phyloP scores from a whole-genome alignment of 495 filamentous ascomycete species.

The Articulospora tetracladia region DNA sequence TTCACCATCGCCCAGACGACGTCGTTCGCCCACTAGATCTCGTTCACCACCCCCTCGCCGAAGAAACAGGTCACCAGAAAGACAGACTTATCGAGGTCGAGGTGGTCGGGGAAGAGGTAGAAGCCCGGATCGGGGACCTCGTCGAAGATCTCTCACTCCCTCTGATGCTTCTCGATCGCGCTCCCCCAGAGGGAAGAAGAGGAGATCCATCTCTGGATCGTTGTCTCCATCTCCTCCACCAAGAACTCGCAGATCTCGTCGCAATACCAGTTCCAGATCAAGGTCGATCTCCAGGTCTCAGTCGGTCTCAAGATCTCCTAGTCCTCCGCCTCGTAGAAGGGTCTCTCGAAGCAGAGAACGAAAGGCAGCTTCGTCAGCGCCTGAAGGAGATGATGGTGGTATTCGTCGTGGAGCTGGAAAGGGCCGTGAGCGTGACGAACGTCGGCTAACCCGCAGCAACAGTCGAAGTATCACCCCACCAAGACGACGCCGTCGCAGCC shows the following conservation, averaged over 20 bases:
- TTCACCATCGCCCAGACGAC: slow-evolving; percentile 39
- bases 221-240: slow-evolving; percentile 25
- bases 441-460: slow-evolving; percentile 30
- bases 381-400: slow-evolving; percentile 11
- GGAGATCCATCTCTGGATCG: slow-evolving; percentile 21
- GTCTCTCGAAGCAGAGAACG: slow-evolving; percentile 15
- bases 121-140: slow-evolving; percentile 17
- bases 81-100: slow-evolving; percentile 27
- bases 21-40: slow-evolving; percentile 35
- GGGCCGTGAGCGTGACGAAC: slow-evolving; percentile 23
- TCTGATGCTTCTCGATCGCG: slow-evolving; percentile 14
- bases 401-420: slow-evolving; percentile 12
- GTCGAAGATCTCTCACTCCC: slow-evolving; percentile 19
- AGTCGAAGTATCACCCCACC: slow-evolving; percentile 28
- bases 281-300: slow-evolving; percentile 23
- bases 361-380: slow-evolving; percentile 3
- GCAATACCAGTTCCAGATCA: slow-evolving; percentile 28
- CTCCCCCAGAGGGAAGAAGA: slow-evolving; percentile 17
- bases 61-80: slow-evolving; percentile 24
- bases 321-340: slow-evolving; percentile 20
- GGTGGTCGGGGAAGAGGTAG: slow-evolving; percentile 26
- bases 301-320: slow-evolving; percentile 16
- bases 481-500: slow-evolving; percentile 39
- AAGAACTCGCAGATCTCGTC: slow-evolving; percentile 24
- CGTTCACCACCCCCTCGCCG: slow-evolving; percentile 34